phyloP scores from a whole-genome alignment of 2,329 filamentous ascomycete species.

The Aspergillus intermedius region DNA sequence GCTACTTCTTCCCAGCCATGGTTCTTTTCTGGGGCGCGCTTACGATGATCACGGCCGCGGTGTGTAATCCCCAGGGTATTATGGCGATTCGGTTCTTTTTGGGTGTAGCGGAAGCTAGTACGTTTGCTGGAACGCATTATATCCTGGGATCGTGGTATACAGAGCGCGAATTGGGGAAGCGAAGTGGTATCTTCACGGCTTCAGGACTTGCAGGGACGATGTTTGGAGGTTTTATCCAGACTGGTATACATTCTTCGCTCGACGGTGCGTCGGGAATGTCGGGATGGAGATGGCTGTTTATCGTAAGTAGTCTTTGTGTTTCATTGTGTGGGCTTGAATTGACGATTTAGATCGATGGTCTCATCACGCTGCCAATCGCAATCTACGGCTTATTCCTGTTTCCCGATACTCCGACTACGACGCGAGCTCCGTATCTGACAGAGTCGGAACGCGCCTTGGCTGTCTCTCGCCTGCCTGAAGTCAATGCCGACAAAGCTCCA shows the following conservation, averaged over 20 bases:
- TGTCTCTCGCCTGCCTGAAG: conserved; percentile 23
- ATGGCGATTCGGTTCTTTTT: conserved; percentile 35
- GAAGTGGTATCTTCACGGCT: conserved; percentile 30
- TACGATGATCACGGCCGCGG: conserved; percentile 27
- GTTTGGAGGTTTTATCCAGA: conserved; percentile 33
- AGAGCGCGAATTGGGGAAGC: conserved; percentile 33
- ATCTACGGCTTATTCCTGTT: conserved; percentile 39
- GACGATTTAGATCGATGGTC: conserved; percentile 24
- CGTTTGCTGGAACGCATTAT: conserved; percentile 31
- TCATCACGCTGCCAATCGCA: conserved; percentile 40
- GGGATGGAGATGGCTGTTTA: conserved; percentile 34
- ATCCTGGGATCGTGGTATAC: conserved; percentile 41
- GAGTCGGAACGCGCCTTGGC: conserved; percentile 25
- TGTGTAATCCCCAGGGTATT: conserved; percentile 22
- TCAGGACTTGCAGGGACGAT: conserved; percentile 30
- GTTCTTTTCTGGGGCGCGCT: conserved; percentile 25
- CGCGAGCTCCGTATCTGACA: conserved; percentile 29
- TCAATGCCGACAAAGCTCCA: conserved; percentile 14
- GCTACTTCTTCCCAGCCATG: conserved; percentile 23
- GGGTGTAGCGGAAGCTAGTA: conserved; percentile 26
- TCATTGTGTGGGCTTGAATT: neutral
- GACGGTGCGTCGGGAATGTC: conserved; percentile 20
- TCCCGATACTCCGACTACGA: conserved; percentile 33
- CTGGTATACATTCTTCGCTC: conserved; percentile 26
- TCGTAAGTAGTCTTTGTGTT: conserved; percentile 13